Evolutionary conservation across 371 early-diverging fungal species (phyloP), one percentile per base, ranked within the genome.

Genomic region (Apophysomyces ossiformis): DNA sequence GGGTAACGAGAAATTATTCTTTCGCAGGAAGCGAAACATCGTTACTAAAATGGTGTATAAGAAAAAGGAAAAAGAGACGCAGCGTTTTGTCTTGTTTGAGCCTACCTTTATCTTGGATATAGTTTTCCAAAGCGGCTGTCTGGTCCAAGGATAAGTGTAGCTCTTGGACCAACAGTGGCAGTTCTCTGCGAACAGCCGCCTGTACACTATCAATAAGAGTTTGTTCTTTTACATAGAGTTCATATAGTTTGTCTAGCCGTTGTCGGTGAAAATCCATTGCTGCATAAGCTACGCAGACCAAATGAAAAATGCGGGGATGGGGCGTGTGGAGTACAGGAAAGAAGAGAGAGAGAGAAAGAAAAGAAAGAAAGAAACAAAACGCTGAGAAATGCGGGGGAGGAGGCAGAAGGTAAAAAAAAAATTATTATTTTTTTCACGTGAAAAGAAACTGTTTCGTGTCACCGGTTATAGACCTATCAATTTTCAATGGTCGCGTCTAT

Each of bases 11-110:
- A 63, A 80, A 7, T 72, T 69, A 37, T 76, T 74, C 56, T 75
- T 76, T 6, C 71, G 69, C 13, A 83, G 58, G 61, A 69, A 80
- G 8, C 83, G 80, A 67, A 82, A 83, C 16, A 83, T 44, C 6
- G 73, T 79, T 0, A 73, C 83, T 83, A 68, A 63, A 15, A 39
- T 35, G 6, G 21, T 8, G 12, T 12, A 41, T 26, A 62, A 7
- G 43, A 7, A 26, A 44, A 26, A 47, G 7, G 32, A 37, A n/a
- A 9, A 3, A 6, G 21, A 64, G 54, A 38, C 4, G 26, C 18
- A 39, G n/a, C 21, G 18, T 4, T 26, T 36, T 32, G 37, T 38
- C 61, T 26, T 26, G 32, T 26, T 26, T 26, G 32, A 26, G 32
- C 32, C 32, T 26, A 79, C 82, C 70, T 72, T 66, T 68, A 39